Conservation (phyloP, 257 asterid species). For the Solanum okadae region DNA sequence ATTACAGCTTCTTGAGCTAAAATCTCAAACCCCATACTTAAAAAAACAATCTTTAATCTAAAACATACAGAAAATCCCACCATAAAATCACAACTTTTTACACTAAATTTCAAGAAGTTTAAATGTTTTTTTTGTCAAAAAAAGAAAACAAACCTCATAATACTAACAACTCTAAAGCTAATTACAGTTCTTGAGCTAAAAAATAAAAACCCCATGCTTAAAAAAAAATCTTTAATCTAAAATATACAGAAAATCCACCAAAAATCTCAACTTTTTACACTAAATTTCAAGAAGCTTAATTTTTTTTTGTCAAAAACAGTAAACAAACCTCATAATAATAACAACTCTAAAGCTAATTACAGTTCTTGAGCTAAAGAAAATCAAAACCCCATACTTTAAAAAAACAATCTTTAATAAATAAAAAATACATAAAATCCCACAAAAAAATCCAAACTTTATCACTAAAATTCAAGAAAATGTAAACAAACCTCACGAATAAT, state of each 20-base stretch:
- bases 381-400: background rate
- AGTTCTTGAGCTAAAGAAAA: background rate
- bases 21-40: background rate
- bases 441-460: background rate
- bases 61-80: background rate
- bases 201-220: background rate
- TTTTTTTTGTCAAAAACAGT: background rate
- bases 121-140: too few species aligned
- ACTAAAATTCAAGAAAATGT: background rate
- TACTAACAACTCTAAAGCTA: background rate
- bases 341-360: background rate
- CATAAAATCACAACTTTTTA: background rate
- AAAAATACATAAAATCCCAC: background rate
- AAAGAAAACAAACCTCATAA: background rate
- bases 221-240: background rate
- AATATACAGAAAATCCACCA: background rate
- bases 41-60: background rate
- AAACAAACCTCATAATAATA: background rate
- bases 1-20: too few species aligned
- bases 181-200: background rate
- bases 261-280: background rate
- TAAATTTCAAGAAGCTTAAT: background rate
- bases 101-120: background rate
- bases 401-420: background rate
- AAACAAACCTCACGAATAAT: conserved; percentile 62